Base-by-base conservation (phyloP, 768 basidiomycete species). In the Lyophyllum atratum region DNA sequence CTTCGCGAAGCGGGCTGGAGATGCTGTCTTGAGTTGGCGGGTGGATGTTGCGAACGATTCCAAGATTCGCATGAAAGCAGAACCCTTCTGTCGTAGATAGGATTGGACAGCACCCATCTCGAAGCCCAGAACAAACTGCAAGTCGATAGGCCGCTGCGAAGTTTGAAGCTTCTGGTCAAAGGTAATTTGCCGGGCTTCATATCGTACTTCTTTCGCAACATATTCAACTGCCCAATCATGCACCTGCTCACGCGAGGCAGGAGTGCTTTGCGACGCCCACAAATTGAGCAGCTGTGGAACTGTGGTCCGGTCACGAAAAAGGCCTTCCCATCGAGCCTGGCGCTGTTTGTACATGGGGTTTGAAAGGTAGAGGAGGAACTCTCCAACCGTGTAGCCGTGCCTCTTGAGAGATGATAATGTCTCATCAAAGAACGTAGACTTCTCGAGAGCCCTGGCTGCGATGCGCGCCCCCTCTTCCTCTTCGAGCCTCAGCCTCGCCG, bases 321-420 rank as follows among this genome's bases (percentile, higher is more conserved):
- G 68, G 2, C 68, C 59, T 0, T 65, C 42, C 42, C 42, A 72
- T 10, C 68, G 64, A 1, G 53, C 37, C 0, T 37, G 12, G 2
- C 69, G 63, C 21, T 62, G 49, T 12, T 49, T 49, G 28, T 64
- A 56, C 0, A 31, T 22, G 0, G 72, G 71, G 54, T 72, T 62
- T 22, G 66, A 70, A 2, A 73, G 55, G 55, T 67, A 69, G 3
- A 64, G 31, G 14, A 73, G 46, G 12, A 68, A 52, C 3, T 70
- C 54, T 1, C 62, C 61, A 28, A 71, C 50, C 0, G 44, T 40
- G 19, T 65, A 25, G 1, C 59, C 56, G 14, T 57, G 46, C 1
- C 49, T n/a, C 5, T 48, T 11, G 10, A 66, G 37, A 11, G 39
- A 26, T 4, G 47, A 29, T 3, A 64, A 42, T 8, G 60, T 48